Base-by-base conservation (phyloP, 495 filamentous ascomycete species). In the Penicillium crystallinum region DNA sequence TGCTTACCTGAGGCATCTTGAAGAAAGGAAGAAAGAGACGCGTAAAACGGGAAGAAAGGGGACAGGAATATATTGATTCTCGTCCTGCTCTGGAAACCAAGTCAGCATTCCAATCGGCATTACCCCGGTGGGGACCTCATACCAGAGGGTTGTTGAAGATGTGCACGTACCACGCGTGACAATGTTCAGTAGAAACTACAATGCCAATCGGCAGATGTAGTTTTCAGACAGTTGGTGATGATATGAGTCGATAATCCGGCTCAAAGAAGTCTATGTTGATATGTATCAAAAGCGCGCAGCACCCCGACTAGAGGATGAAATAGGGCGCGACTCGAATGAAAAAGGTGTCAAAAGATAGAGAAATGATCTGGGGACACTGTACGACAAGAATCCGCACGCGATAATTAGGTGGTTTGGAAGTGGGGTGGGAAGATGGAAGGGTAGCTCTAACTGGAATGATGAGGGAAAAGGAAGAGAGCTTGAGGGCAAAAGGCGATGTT, bases 1-100 rank as follows among this genome's bases (percentile, higher is more conserved):
- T 52, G 53, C 74, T 74, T 71, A 77, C 74, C 66, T 64, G 66
- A 60, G 72, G 71, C 74, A 77, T 77, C 49, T 52, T 64, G 55
- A 45, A 52, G 43, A 23, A 48, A 51, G 67, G 53, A 57, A 47
- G 52, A 35, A 49, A 58, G 57, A 52, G 59, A 60, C 63, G 65
- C 59, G 63, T 59, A 53, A 57, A 52, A 65, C 59, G 51, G 56
- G 56, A 30, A 52, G 45, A 57, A 57, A 57, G 57, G 57, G 50
- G 62, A 64, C 61, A 64, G 64, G 39, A 59, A 59, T 63, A 57
- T 66, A 68, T 60, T 59, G 52, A 53, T 59, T 55, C 55, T 57
- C 19, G 56, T 62, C 53, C 55, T 65, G 42, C 41, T 44, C 12
- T 39, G 57, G 15, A 38, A 30, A 45, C 67, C 64, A 63, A 54